A percentile compares a stretch with the other conserved stretches of the same genome.
Conservation (phyloP, 2,329 filamentous ascomycete species). For the Penicillium sp. region DNA sequence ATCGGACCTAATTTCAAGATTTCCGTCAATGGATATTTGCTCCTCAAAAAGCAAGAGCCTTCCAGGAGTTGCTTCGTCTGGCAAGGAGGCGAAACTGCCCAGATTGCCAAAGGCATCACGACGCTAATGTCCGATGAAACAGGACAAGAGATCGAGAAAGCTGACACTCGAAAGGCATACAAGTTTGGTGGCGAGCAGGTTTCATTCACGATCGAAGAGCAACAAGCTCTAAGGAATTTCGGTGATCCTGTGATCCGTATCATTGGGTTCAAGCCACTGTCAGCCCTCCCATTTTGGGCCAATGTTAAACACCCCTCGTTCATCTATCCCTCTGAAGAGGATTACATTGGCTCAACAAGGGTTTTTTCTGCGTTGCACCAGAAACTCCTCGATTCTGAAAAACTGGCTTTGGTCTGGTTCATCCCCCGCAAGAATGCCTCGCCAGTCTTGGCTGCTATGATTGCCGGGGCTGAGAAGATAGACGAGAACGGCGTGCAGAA, state of each 20-base stretch:
- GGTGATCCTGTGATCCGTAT: conserved; percentile 80
- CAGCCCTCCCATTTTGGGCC: conserved; percentile 75
- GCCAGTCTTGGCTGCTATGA: conserved; percentile 75
- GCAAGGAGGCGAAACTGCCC: conserved; percentile 77
- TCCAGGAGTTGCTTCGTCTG: conserved; percentile 84
- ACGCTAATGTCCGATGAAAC: conserved; percentile 75
- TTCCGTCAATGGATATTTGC: conserved; percentile 87
- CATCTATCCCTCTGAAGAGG: conserved; percentile 89
- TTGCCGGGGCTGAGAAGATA: conserved; percentile 68
- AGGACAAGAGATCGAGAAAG: conserved; percentile 71
- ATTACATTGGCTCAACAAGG: conserved; percentile 84
- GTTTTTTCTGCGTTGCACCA: conserved; percentile 90
- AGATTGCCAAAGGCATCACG: conserved; percentile 74
- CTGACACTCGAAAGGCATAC: conserved; percentile 85
- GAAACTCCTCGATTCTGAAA: conserved; percentile 75
- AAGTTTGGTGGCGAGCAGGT: conserved; percentile 93
- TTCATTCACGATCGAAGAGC: conserved; percentile 80
- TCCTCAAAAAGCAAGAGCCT: conserved; percentile 79
- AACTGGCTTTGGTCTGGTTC: conserved; percentile 86
- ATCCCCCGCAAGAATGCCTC: conserved; percentile 76
- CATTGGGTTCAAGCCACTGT: conserved; percentile 86
- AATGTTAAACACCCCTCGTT: conserved; percentile 84
- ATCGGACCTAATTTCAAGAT: conserved; percentile 81
- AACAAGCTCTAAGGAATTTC: conserved; percentile 73
- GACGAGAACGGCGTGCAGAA: conserved; percentile 67